phyloP scores from a whole-genome alignment of 176 grass and related monocot species.

The Coix lacrymajobi region DNA sequence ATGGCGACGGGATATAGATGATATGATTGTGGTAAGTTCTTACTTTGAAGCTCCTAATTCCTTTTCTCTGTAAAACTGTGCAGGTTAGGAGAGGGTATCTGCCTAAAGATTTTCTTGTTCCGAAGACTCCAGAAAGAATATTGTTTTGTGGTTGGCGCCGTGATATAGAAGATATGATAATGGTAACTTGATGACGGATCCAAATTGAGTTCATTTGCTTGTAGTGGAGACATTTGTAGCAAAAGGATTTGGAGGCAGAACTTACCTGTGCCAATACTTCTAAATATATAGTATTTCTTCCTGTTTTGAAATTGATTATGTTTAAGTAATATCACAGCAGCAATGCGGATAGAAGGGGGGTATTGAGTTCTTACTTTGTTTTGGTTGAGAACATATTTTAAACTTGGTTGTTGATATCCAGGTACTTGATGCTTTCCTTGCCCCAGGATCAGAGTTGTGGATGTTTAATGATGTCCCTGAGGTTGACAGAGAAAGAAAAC shows the following conservation, averaged over 20 bases:
- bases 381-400: conserved; percentile 4
- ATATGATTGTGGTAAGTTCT: conserved; percentile 85
- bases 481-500: conserved; percentile 55
- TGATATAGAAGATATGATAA: conserved; percentile 93
- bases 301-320: background rate
- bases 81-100: conserved; percentile 69
- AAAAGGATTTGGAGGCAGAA: conserved; percentile 6
- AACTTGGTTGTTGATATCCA: conserved; percentile 42
- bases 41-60: conserved; percentile 61
- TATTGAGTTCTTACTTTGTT: background rate
- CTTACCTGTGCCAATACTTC: background rate
- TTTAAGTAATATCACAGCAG: background rate
- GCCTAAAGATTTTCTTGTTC: conserved; percentile 80
- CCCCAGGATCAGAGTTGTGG: conserved; percentile 57
- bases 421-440: conserved; percentile 84
- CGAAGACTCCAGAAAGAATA: conserved; percentile 84
- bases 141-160: conserved; percentile 90
- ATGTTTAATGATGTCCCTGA: conserved; percentile 79
- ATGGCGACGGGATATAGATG: conserved; percentile 84
- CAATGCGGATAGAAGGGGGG: background rate
- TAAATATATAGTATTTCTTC: background rate
- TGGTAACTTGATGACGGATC: conserved; percentile 68
- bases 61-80: conserved; percentile 45
- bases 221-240: background rate
- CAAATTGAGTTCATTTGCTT: conserved; percentile 29